Evolutionary conservation across 2,329 filamentous ascomycete genomes (phyloP), one percentile per base, ranked within the genome.

Genomic region (Diaporthe australafricana): DNA sequence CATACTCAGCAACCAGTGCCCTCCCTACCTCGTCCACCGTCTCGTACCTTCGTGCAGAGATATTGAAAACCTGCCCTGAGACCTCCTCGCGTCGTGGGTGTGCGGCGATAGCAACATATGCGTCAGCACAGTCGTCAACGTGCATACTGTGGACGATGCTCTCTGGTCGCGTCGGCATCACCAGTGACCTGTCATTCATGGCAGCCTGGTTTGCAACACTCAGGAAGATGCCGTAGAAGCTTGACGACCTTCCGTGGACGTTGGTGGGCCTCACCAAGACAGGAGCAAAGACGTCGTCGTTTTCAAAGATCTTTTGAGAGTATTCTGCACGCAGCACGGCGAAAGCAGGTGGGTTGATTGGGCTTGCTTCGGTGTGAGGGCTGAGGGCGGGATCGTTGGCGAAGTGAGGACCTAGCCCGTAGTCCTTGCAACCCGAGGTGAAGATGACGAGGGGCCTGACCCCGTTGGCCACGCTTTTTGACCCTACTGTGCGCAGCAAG

Each of bases 341-440:
- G 0, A 82, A 30, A 0, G 75, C 73, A 0, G 79, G 76, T 0
- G 79, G 76, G 6, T 81, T 78, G 16, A 86, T 63, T 0, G 83
- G 82, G 0, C 83, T 83, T 0, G 79, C 74, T 74, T 87, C 85
- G 0, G 81, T 83, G 56, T 87, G 85, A 11, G 84, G 82, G 9
- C 75, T 73, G 4, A 87, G 78, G 0, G 72, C 77, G 0, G 79
- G 73, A 0, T 80, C 77, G 2, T 81, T 81, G 62, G 85, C 80
- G 74, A 83, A 57, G 57, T 75, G 50, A 8, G 78, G 77, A 3
- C 75, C 78, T 6, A 74, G 78, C 1, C 86, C 85, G 72, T 87
- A 87, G 76, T 87, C 86, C 71, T 87, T 87, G 76, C 85, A 87
- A 0, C 86, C 86, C 3, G 83, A 85, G 12, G 81, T 84, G 76